phyloP scores from a whole-genome alignment of 2,329 filamentous ascomycete species.

The Aspergillus novoparasiticus region DNA sequence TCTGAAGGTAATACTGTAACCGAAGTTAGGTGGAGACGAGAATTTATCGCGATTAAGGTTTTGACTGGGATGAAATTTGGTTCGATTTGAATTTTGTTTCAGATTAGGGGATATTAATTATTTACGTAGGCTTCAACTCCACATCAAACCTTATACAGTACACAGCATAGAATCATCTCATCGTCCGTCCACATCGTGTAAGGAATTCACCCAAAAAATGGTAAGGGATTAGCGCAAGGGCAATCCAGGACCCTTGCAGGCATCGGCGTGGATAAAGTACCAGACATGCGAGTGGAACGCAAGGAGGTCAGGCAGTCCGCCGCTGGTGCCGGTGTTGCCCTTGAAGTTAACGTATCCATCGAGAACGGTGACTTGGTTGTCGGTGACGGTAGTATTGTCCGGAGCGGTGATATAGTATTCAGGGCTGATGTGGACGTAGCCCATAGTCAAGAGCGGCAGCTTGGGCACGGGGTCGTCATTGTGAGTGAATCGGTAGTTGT shows the following conservation, averaged over 20 bases:
- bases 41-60: neutral
- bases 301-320: slow-evolving; percentile 19
- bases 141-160: neutral
- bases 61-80: neutral
- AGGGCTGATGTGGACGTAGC: slow-evolving; percentile 67
- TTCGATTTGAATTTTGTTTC: neutral
- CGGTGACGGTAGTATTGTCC: slow-evolving; percentile 23
- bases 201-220: neutral
- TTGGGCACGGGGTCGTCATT: slow-evolving; percentile 67
- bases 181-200: neutral
- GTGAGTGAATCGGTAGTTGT: slow-evolving; percentile 68
- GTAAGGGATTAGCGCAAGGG: slow-evolving; percentile 10
- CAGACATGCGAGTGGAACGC: slow-evolving; percentile 26
- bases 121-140: neutral
- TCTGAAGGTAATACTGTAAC: too few species aligned
- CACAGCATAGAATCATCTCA: neutral
- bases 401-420: slow-evolving; percentile 64
- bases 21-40: too few species aligned
- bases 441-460: slow-evolving; percentile 62
- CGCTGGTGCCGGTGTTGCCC: slow-evolving; percentile 27
- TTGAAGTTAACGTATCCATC: slow-evolving; percentile 25
- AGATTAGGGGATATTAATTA: neutral
- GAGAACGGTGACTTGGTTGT: slow-evolving; percentile 25
- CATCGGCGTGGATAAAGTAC: slow-evolving; percentile 29
- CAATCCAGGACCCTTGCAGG: slow-evolving; percentile 18